Evolutionary conservation across 2,329 filamentous ascomycete species (phyloP).

Genomic region (Dactylellina cionopaga): DNA sequence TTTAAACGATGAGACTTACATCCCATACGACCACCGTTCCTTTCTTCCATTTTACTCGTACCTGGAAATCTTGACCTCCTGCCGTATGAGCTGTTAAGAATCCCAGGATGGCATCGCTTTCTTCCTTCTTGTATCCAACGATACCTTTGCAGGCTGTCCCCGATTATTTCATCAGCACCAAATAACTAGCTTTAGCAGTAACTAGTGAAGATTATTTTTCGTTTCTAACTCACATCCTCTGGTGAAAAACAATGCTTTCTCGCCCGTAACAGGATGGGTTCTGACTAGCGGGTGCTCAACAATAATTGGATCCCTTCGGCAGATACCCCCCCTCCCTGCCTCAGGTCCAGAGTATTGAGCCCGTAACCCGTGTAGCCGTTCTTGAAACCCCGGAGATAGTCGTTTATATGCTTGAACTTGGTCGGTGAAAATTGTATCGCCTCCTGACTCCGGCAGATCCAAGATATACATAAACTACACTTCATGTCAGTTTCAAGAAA

Average conservation of each 20-base stretch:
- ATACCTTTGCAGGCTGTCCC: conserved; percentile 63
- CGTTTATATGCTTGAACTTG: conserved; percentile 82
- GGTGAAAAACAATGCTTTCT: conserved; percentile 85
- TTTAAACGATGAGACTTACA: conserved; percentile 31
- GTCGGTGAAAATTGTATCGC: conserved; percentile 85
- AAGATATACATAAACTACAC: conserved; percentile 79
- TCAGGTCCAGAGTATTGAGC: conserved; percentile 84
- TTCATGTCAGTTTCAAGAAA: neutral
- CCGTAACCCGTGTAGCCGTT: conserved; percentile 80
- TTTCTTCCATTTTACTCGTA: conserved; percentile 78
- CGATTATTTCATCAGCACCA: neutral
- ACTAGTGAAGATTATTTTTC: neutral
- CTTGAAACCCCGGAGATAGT: conserved; percentile 79
- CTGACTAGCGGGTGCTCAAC: conserved; percentile 80
- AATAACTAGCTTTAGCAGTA: no score
- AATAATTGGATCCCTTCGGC: conserved; percentile 77
- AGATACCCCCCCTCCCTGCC: conserved; percentile 73
- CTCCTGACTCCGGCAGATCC: conserved; percentile 70
- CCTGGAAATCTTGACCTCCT: conserved; percentile 76
- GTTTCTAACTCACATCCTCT: conserved; percentile 73
- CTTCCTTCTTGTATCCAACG: conserved; percentile 85
- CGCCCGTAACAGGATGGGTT: conserved; percentile 81
- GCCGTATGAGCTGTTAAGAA: conserved; percentile 82
- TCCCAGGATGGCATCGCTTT: conserved; percentile 79
- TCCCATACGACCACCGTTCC: conserved; percentile 87